phyloP scores from a whole-genome alignment of 225 moss, liverwort and hornwort species.

The Bryum argenteum region DNA sequence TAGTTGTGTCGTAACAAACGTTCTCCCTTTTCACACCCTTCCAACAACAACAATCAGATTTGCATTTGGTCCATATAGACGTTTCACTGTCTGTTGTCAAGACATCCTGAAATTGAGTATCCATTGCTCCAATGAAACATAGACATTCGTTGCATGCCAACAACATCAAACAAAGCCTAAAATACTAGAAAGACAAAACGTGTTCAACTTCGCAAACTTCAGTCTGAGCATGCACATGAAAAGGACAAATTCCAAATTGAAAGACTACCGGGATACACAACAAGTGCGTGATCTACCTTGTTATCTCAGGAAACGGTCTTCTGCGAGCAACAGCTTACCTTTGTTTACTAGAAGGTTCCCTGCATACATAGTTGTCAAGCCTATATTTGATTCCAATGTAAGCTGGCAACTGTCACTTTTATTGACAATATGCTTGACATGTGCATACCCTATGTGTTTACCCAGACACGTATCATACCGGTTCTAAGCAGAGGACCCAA shows the following conservation, averaged over 20 bases:
- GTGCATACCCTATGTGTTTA: no score
- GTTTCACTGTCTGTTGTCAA: no score
- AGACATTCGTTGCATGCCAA: not conserved
- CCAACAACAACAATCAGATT: no score
- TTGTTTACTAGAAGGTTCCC: not conserved
- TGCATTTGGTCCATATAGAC: no score
- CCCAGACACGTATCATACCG: no score
- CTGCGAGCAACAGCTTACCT: not conserved
- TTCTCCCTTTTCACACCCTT: no score
- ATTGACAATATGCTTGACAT: not conserved
- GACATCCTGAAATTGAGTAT: not conserved
- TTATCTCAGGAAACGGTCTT: not conserved
- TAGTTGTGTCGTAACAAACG: no score
- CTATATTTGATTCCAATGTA: not conserved
- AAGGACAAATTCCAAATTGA: not conserved
- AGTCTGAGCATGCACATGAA: not conserved
- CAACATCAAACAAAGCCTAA: not conserved
- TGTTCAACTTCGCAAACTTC: slow-evolving; percentile 1
- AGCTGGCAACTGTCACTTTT: slow-evolving; percentile 17
- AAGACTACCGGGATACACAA: not conserved
- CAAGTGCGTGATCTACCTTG: not conserved
- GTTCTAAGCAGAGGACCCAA: no score
- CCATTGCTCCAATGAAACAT: not conserved
- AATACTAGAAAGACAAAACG: not conserved
- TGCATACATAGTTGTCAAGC: slow-evolving; percentile 1